A percentile compares a stretch with the other conserved stretches of the same genome.
Evolutionary conservation across 305 asterid genomes (phyloP).

Genomic region (Fraxinus sp.): DNA sequence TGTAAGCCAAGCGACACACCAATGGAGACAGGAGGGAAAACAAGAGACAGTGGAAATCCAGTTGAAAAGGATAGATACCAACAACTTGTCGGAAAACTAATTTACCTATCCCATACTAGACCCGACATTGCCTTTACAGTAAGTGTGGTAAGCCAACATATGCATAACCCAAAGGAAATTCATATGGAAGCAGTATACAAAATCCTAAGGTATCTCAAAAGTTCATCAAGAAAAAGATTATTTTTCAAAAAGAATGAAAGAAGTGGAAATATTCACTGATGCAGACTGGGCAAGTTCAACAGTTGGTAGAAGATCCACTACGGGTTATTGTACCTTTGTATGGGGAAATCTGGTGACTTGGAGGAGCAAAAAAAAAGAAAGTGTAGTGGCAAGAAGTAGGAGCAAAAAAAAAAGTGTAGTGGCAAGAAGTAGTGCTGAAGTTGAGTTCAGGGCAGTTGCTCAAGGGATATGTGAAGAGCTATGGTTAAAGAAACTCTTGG

Average conservation of each 20-base stretch:
- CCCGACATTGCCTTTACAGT: neutral
- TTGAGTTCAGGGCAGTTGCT: no score
- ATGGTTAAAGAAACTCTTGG: no score
- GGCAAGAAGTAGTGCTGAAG: no score
- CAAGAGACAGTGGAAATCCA: neutral
- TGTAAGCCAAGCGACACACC: neutral
- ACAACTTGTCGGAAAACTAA: neutral
- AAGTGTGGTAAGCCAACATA: neutral
- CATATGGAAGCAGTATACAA: neutral
- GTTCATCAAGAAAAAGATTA: neutral
- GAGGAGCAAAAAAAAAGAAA: no score
- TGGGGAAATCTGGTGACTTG: no score
- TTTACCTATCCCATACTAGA: neutral
- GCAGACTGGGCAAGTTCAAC: neutral
- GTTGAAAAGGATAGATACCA: neutral
- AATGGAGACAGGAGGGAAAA: neutral
- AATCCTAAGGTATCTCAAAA: neutral
- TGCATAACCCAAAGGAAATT: neutral
- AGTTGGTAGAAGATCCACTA: neutral
- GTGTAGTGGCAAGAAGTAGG: no score
- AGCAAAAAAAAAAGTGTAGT: no score
- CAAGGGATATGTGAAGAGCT: no score
- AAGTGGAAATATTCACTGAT: neutral
- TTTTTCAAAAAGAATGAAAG: neutral
- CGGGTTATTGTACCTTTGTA: no score